These are phyloP conservation scores for Thalassiosira mediterranea DNA, from an alignment of 352 stramenopile species.

Conservation along the genomic window DNA sequence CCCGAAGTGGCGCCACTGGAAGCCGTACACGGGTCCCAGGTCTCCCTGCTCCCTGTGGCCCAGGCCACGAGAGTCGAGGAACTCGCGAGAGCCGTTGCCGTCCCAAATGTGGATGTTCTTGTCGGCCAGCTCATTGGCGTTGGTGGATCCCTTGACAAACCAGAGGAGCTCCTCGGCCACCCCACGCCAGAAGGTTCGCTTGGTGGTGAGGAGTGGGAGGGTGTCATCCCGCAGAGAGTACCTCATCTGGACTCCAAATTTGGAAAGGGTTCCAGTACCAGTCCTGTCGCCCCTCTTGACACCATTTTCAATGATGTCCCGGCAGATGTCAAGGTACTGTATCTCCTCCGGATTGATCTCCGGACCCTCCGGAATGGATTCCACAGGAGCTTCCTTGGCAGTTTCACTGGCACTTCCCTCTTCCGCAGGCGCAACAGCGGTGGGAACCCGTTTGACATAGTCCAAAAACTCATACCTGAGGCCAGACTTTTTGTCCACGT, in stretches of 20 bases:
- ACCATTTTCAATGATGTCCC: constrained; percentile 94
- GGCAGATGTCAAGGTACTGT: constrained; percentile 94
- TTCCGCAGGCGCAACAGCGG: constrained; percentile 14
- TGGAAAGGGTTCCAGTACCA: constrained; percentile 96
- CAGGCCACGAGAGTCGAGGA: constrained; percentile 87
- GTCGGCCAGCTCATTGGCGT: constrained; percentile 93
- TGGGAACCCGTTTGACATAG: constrained; percentile 46
- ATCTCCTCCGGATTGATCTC: constrained; percentile 87
- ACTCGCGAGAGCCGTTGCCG: constrained; percentile 96
- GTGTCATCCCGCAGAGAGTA: constrained; percentile 93
- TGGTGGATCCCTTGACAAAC: constrained; percentile 98
- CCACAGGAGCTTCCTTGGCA: neutral
- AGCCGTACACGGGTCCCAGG: constrained; percentile 91
- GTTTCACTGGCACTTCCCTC: neutral
- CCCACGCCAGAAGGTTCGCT: constrained; percentile 98
- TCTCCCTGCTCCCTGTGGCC: constrained; percentile 95
- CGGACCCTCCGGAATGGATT: constrained; percentile 50
- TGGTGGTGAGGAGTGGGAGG: constrained; percentile 99
- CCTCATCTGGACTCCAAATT: constrained; percentile 96
- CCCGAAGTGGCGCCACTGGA: constrained; percentile 99
- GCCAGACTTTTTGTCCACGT: constrained; percentile 52
- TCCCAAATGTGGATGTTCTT: constrained; percentile 99
- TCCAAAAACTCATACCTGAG: constrained; percentile 79
- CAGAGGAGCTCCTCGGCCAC: constrained; percentile 99
- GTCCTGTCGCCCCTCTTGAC: constrained; percentile 94